Evolutionary conservation across 2,329 filamentous ascomycete species (phyloP).

Genomic region (Intubia oerlemansii): DNA sequence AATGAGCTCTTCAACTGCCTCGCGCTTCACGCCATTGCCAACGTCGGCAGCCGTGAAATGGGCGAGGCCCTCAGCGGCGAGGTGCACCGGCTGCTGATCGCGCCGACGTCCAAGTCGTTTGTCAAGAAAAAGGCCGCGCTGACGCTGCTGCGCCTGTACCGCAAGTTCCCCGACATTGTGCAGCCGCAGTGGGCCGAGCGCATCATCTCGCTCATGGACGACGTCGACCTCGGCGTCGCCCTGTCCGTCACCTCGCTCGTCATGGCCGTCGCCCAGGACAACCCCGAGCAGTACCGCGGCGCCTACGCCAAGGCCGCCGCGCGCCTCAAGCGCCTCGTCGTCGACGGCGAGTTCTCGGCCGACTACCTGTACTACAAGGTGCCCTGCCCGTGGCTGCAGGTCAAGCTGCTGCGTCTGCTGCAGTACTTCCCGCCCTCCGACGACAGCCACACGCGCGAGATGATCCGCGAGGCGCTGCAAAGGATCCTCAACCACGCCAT

Average conservation of each 20-base stretch:
- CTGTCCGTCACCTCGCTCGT: conserved; percentile 90
- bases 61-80: conserved; percentile 81
- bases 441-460: conserved; percentile 73
- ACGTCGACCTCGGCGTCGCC: conserved; percentile 79
- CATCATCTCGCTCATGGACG: conserved; percentile 98
- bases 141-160: conserved; percentile 78
- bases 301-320: conserved; percentile 88
- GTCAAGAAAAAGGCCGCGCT: conserved; percentile 98
- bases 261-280: conserved; percentile 84
- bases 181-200: conserved; percentile 94
- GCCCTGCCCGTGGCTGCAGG: conserved; percentile 96
- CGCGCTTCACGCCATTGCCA: conserved; percentile 90
- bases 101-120: conserved; percentile 81
- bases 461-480: conserved; percentile 81
- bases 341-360: conserved; percentile 71
- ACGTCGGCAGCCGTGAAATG: conserved; percentile 93
- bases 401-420: conserved; percentile 75
- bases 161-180: conserved; percentile 83
- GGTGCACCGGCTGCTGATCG: conserved; percentile 84
- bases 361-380: conserved; percentile 99
- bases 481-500: conserved; percentile 80
- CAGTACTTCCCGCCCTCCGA: conserved; percentile 96
- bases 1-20: conserved; percentile 97
- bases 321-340: conserved; percentile 68
- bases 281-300: conserved; percentile 82